Base-by-base conservation (phyloP, 768 basidiomycete genomes). In the Termitomyces heimii region DNA sequence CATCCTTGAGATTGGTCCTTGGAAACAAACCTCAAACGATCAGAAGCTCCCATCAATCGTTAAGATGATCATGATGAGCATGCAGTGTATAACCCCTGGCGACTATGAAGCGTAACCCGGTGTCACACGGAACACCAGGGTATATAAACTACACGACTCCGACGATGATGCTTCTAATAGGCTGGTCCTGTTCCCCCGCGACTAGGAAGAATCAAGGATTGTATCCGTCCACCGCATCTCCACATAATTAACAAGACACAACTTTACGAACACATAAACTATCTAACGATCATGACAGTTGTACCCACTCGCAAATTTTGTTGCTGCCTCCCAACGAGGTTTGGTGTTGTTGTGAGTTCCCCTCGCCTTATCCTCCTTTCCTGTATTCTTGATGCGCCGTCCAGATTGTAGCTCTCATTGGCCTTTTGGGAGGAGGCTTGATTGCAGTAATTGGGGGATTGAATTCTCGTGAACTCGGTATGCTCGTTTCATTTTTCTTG, bases 311-410 rank as follows among this genome's bases (percentile, higher is more conserved):
- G 77, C 62, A 79, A 71, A 39, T 80, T 78, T 65, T 80, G 77
- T 62, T 78, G 77, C 70, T 80, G 79, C 66, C 73, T 80, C 50
- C 78, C 80, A 9, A 76, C 77, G 35, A 68, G 80, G 61, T 74
- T 73, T 44, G 80, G 79, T 47, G 77, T 76, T 46, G 67, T 80
- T 47, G 78, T 80, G 56, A 61, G 79, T 70, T 26, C 43, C 16
- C 34, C 13, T 28, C 39, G 47, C 29, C 24, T 20, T 37, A 16
- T 34, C 18, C 43, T 28, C 18, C 26, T 29, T 35, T 44, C 40
- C 54, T 49, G 2, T 46, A 32, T 32, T 13, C 24, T 28, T 47
- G 18, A 51, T 13, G 20, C 14, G 43, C 8, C 16, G n/a, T 45
- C n/a, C 56, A 79, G 78, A 54, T 78, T 31, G 71, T 79, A 56